Base-by-base conservation (phyloP, 83 land plant species). In the Larix sibirica region DNA sequence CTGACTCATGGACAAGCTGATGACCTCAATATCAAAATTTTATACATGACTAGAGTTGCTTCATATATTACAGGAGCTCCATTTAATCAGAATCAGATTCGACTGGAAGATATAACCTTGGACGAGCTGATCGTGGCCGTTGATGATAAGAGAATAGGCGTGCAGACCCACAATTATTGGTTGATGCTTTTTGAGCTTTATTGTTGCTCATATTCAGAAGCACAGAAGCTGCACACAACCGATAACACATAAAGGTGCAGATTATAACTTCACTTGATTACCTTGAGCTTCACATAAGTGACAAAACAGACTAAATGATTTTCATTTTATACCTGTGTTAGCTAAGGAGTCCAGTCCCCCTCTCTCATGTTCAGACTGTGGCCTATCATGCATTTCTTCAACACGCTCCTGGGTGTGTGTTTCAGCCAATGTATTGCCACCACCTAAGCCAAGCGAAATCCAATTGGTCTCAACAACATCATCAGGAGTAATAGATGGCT, bases 141-240 rank as follows among this genome's bases (percentile, higher is more conserved):
- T 85, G 88, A 81, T 89, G 92, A 47, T 85, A 79, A 7, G 83
- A 82, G 33, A 88, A 90, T 40, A 86, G 88, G 65, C 84, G 79
- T 21, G 81, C 90, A 33, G 87, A 82, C 58, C 82, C 82, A 77
- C 59, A 80, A 79, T 82, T 80, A 18, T 20, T 84, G 63, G 31
- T 20, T 5, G 63, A 44, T 79, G 86, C 54, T 36, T 81, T 90
- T 47, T 86, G 82, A 18, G 91, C 64, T 68, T 84, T 85, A 69
- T 80, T 80, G 75, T 88, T 89, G 77, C 89, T 90, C 86, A 88
- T 84, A 28, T 87, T 90, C 67, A 91, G 88, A 42, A 91, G 85
- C 71, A 89, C 86, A 68, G 94, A 84, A 66, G 92, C 96, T 93
- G 96, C 87, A 86, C 67, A 56, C 69, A 76, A 64, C 2, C 76